Conservation (phyloP, 805 yeast genomes). For the Saccharomyces mikatae region DNA sequence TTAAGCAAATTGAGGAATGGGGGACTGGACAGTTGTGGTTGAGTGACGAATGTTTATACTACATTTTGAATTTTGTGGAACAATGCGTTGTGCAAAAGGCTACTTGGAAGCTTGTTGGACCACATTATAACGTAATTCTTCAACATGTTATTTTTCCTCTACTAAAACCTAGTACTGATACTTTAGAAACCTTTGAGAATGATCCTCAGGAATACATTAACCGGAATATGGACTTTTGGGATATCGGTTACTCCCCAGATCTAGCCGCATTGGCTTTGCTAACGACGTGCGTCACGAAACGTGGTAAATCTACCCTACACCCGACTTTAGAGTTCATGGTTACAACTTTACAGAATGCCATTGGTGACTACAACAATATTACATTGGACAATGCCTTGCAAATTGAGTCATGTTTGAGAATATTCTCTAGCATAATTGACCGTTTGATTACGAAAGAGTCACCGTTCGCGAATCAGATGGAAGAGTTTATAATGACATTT, state of each 20-base stretch:
- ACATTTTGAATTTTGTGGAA: constrained; percentile 56
- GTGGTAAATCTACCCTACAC: constrained; percentile 51
- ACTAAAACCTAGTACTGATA: constrained; percentile 59
- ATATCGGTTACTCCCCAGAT: constrained; percentile 63
- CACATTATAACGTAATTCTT: constrained; percentile 56
- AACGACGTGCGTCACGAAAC: constrained; percentile 60
- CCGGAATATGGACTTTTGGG: constrained; percentile 53
- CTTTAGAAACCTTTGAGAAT: constrained; percentile 66
- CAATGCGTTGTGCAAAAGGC: constrained; percentile 48
- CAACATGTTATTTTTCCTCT: constrained; percentile 70
- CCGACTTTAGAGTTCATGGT: constrained; percentile 56
- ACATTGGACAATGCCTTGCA: constrained; percentile 48
- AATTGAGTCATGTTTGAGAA: constrained; percentile 71
- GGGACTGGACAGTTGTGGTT: constrained; percentile 61
- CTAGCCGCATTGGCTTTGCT: constrained; percentile 70
- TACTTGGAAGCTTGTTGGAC: constrained; percentile 61
- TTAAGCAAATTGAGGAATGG: constrained; percentile 69
- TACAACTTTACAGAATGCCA: constrained; percentile 33
- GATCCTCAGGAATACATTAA: constrained; percentile 88
- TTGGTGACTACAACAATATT: constrained; percentile 17
- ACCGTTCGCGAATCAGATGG: constrained; percentile 57
- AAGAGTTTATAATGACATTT: constrained; percentile 50
- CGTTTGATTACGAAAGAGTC: constrained; percentile 48
- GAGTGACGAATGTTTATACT: constrained; percentile 53
- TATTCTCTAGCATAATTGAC: constrained; percentile 65